Base-by-base conservation (phyloP, 2,329 filamentous ascomycete species). In the Curvularia hawaiiensis region DNA sequence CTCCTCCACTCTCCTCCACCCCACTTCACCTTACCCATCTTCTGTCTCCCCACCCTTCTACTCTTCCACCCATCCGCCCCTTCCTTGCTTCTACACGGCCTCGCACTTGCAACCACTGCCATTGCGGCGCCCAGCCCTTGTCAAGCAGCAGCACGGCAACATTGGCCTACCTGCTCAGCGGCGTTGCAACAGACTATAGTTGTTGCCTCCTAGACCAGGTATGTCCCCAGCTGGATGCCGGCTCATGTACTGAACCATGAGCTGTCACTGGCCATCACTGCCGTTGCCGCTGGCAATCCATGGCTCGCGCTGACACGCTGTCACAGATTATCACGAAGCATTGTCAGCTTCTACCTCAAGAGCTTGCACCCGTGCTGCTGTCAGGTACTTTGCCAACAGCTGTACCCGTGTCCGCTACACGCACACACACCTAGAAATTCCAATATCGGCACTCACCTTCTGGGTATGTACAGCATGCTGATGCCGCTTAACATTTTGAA, bases 41-140 rank as follows among this genome's bases (percentile, higher is more conserved):
- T 52, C 49, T 41, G 35, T 57, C 54, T 31, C 50, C 47, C 56
- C 59, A 56, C 54, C 50, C 20, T 46, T 51, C 54, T 31, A 26
- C 45, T 45, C 33, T 35, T 35, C 12, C 12, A 16, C 33, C 14
- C 14, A 18, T 14, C 44, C 28, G 20, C n/a, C 44, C 16, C 16
- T 30, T 31, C 30, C 10, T 47, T 46, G 26, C 28, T 46, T 47
- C 44, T 16, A 10, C 28, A 20, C 14, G 20, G 28, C 11, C 28
- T 14, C 11, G 7, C 44, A 16, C 28, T 47, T 33, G 44, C 44
- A 31, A 14, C 28, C 44, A 24, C 12, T 2, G 18, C 12, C 28
- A 30, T 33, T 24, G 38, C 49, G 28, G 18, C 38, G 33, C 6
- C 16, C 49, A 31, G 18, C 26, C 30, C 22, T n/a, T 47, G 18